A percentile compares a stretch with the other conserved stretches of the same genome.
These are phyloP conservation scores for Trichosporon inkin DNA, from an alignment of 1,284 basidiomycete species.

Conservation along the genomic window DNA sequence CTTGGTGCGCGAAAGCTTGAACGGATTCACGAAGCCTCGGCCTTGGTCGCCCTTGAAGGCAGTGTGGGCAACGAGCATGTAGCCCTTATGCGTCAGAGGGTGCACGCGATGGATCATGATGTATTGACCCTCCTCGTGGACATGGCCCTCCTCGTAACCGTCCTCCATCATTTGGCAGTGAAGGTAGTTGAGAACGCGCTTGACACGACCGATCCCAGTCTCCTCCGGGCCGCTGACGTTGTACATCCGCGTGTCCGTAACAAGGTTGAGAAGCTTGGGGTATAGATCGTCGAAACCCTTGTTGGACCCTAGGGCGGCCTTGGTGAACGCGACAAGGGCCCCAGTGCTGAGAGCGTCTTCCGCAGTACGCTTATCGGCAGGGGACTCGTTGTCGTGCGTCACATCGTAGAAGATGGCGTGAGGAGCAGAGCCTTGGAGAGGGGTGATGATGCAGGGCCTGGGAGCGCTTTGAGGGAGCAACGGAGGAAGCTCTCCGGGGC, in stretches of 20 bases:
- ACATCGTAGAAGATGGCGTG: constrained; percentile 90
- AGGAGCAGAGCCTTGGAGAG: constrained; percentile 75
- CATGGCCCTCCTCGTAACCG: constrained; percentile 82
- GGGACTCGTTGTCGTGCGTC: constrained; percentile 93
- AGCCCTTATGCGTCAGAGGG: constrained; percentile 83
- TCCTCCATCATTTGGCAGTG: constrained; percentile 83
- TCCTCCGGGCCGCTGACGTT: constrained; percentile 57
- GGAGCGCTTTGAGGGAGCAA: constrained; percentile 68
- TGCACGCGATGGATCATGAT: constrained; percentile 86
- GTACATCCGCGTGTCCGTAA: constrained; percentile 74
- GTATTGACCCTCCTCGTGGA: constrained; percentile 93
- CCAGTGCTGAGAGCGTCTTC: constrained; percentile 90
- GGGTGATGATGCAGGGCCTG: constrained; percentile 67
- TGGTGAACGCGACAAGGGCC: constrained; percentile 78
- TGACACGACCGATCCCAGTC: constrained; percentile 65
- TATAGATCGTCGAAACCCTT: constrained; percentile 97
- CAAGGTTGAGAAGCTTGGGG: constrained; percentile 80
- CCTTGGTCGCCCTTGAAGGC: constrained; percentile 80
- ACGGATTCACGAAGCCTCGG: constrained; percentile 72
- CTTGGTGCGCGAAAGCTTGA: constrained; percentile 72
- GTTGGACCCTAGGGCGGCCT: constrained; percentile 80
- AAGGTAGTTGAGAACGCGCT: constrained; percentile 76
- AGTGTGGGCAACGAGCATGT: constrained; percentile 81
- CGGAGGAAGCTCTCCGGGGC: constrained; percentile 66
- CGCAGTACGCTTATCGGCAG: constrained; percentile 78